Evolutionary conservation across 139 green algal genomes (phyloP).

Genomic region (Chlamydomonas sphaeroides): DNA sequence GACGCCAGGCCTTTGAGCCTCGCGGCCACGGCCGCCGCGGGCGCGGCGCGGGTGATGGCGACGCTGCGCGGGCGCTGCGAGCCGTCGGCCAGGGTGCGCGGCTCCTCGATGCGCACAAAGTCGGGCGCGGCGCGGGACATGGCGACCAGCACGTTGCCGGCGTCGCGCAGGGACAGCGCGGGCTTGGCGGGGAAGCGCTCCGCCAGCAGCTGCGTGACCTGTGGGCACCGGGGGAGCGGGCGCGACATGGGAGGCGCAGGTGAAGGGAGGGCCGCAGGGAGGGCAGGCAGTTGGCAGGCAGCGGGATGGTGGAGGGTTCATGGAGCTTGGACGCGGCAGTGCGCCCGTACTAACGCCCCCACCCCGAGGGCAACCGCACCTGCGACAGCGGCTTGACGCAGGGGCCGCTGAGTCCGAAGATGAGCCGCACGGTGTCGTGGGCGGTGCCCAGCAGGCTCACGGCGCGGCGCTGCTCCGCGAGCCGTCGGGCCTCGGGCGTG

Average conservation of each 20-base stretch:
- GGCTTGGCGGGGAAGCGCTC: constrained; percentile 7
- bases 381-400: constrained; percentile 27
- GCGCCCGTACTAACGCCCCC: too few relatives aligned
- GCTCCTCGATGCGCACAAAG: constrained; percentile 35
- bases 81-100: constrained; percentile 23
- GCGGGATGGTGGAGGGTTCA: too few relatives aligned
- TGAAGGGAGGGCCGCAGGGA: too few relatives aligned
- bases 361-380: too few relatives aligned
- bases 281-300: too few relatives aligned
- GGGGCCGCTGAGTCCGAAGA: constrained; percentile 9
- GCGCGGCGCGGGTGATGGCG: constrained; percentile 8
- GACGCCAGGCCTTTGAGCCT: constrained; percentile 27
- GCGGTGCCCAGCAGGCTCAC: constrained; percentile 13
- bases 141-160: constrained; percentile 18
- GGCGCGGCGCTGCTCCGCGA: constrained; percentile 7
- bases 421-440: constrained; percentile 6
- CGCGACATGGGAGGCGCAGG: too few relatives aligned
- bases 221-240: background rate
- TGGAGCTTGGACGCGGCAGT: too few relatives aligned
- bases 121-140: constrained; percentile 25
- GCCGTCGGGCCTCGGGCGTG: constrained; percentile 28
- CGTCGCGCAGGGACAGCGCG: constrained; percentile 6
- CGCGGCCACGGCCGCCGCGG: background rate
- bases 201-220: constrained; percentile 22
- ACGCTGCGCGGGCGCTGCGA: constrained; percentile 17